Evolutionary conservation across 2,329 filamentous ascomycete genomes (phyloP).

Genomic region (Fusarium sp.): DNA sequence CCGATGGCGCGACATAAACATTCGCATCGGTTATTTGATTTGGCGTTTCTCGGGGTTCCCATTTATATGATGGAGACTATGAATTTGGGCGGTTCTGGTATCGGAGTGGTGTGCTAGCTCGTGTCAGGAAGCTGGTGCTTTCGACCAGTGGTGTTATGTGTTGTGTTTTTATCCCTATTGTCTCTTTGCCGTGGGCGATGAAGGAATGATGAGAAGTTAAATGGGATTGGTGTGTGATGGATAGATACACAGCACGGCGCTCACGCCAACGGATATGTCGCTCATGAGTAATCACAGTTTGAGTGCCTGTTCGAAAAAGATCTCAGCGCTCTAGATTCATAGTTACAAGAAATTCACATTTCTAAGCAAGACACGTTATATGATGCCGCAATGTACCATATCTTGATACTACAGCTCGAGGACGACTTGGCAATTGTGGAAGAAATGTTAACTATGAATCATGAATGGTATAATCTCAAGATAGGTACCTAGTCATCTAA

Average conservation of each 20-base stretch:
- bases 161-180: constrained; percentile 31
- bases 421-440: not conserved
- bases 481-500: constrained; percentile 28
- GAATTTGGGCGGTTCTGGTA: constrained; percentile 34
- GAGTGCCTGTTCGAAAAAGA: constrained; percentile 25
- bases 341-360: constrained; percentile 18
- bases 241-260: constrained; percentile 42
- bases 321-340: constrained; percentile 35
- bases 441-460: not conserved
- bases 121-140: constrained; percentile 5
- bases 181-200: constrained; percentile 25
- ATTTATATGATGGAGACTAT: constrained; percentile 27
- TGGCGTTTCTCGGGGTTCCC: constrained; percentile 19
- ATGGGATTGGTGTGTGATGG: constrained; percentile 31
- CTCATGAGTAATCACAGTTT: constrained; percentile 27
- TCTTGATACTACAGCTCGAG: too few relatives aligned
- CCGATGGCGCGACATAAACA: constrained; percentile 40
- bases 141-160: constrained; percentile 19
- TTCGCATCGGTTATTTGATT: constrained; percentile 40
- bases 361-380: not conserved
- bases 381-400: too few relatives aligned
- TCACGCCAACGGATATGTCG: constrained; percentile 40
- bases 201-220: constrained; percentile 36
- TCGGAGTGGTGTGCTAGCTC: constrained; percentile 28
- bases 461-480: constrained; percentile 41